phyloP scores from a whole-genome alignment of 495 filamentous ascomycete genomes.

The Elasticomyces elasticus region DNA sequence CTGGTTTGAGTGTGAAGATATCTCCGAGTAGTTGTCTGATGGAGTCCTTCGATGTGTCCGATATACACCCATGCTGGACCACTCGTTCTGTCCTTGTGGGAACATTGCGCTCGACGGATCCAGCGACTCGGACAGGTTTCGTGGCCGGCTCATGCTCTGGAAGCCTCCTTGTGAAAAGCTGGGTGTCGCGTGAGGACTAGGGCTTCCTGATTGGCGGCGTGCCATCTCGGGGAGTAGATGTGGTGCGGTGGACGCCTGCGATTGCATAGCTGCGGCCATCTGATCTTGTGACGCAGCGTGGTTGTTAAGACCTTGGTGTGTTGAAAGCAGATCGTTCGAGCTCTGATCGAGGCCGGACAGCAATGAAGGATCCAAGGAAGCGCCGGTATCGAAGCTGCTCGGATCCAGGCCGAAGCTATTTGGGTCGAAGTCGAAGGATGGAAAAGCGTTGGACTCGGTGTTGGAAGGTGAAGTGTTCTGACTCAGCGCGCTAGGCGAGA shows the following conservation, averaged over 20 bases:
- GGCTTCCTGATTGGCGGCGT: slow-evolving; percentile 25
- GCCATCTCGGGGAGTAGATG: slow-evolving; percentile 57
- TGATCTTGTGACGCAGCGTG: slow-evolving; percentile 49
- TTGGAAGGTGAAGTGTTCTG: slow-evolving; percentile 17
- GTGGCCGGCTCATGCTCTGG: slow-evolving; percentile 53
- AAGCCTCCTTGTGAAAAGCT: slow-evolving; percentile 47
- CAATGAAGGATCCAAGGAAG: slow-evolving; percentile 30
- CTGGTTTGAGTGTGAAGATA: slow-evolving; percentile 61
- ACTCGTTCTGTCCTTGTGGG: slow-evolving; percentile 56
- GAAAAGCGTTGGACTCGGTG: slow-evolving; percentile 24
- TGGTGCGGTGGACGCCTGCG: slow-evolving; percentile 59
- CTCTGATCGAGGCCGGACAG: slow-evolving; percentile 16
- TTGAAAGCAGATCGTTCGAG: slow-evolving; percentile 24
- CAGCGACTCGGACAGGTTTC: slow-evolving; percentile 71
- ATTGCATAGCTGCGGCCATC: slow-evolving; percentile 58
- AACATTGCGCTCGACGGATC: slow-evolving; percentile 68
- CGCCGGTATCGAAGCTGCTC: slow-evolving; percentile 21
- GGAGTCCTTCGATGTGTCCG: slow-evolving; percentile 69
- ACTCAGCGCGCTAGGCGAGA: slow-evolving; percentile 23
- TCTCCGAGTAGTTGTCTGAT: slow-evolving; percentile 77
- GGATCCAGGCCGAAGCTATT: slow-evolving; percentile 15
- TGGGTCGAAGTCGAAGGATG: slow-evolving; percentile 24
- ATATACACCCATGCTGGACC: slow-evolving; percentile 62
- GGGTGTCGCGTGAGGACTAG: slow-evolving; percentile 39
- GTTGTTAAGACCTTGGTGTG: slow-evolving; percentile 42